Conservation (phyloP, 2,329 filamentous ascomycete species). For the Akanthomyces lecanii region DNA sequence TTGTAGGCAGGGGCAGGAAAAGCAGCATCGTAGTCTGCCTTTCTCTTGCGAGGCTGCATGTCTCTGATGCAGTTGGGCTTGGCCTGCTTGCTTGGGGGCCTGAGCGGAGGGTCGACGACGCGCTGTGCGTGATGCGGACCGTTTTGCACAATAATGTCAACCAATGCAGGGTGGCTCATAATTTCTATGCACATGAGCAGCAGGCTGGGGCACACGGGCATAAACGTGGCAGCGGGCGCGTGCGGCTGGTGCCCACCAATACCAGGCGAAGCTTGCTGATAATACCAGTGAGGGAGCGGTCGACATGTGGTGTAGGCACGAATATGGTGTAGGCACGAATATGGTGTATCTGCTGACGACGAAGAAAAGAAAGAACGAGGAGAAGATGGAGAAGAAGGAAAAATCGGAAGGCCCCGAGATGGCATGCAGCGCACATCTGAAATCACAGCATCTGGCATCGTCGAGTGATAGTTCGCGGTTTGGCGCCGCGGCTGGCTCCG, state of each 20-base stretch:
- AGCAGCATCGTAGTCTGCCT: neutral
- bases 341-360: no score
- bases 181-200: neutral
- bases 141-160: neutral
- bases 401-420: neutral
- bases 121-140: neutral
- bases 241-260: no score
- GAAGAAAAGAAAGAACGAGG: neutral
- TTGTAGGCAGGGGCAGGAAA: neutral
- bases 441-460: neutral
- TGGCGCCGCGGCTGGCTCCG: slow-evolving; percentile 1
- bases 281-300: no score
- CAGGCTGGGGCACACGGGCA: neutral
- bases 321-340: no score
- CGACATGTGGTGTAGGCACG: no score
- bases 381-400: neutral
- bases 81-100: neutral
- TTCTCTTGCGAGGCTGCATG: neutral
- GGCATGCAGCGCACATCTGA: neutral
- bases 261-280: no score
- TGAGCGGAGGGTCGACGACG: neutral
- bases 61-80: slow-evolving; percentile 7
- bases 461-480: slow-evolving; percentile 7
- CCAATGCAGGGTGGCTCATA: neutral
- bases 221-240: neutral